These are phyloP conservation scores for Calycina herbarum DNA, from an alignment of 2,329 filamentous ascomycete genomes.

Conservation along the genomic window DNA sequence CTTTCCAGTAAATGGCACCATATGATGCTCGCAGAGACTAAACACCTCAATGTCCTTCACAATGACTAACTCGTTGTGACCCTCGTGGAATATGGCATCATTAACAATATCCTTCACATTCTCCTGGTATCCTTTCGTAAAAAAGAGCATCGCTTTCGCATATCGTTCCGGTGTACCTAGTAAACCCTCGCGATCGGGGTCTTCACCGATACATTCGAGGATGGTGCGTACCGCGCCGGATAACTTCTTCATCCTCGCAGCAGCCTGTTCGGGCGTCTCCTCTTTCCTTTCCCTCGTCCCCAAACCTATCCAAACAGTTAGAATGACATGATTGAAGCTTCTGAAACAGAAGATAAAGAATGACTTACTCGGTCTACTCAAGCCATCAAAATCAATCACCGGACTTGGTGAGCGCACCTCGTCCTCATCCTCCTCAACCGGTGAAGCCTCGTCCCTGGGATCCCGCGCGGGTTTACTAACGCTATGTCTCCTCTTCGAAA, in stretches of 20 bases:
- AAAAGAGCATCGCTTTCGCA: slow-evolving; percentile 91
- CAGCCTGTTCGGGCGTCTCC: slow-evolving; percentile 53
- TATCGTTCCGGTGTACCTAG: slow-evolving; percentile 78
- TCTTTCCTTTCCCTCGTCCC: slow-evolving; percentile 66
- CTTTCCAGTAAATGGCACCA: slow-evolving; percentile 96
- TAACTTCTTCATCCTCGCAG: slow-evolving; percentile 56
- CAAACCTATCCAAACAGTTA: slow-evolving; percentile 43
- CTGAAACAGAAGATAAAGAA: neutral
- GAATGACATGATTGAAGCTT: slow-evolving; percentile 5
- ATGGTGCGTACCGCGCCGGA: slow-evolving; percentile 63
- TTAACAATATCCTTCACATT: slow-evolving; percentile 92
- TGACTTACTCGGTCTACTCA: slow-evolving; percentile 56
- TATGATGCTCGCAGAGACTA: slow-evolving; percentile 92
- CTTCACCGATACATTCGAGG: slow-evolving; percentile 68
- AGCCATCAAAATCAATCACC: slow-evolving; percentile 61
- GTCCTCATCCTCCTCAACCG: slow-evolving; percentile 26
- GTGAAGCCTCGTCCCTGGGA: slow-evolving; percentile 51
- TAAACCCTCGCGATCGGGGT: slow-evolving; percentile 64
- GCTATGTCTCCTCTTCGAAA: slow-evolving; percentile 50
- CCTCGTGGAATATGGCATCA: slow-evolving; percentile 90
- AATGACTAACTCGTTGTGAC: slow-evolving; percentile 95
- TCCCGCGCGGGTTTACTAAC: slow-evolving; percentile 63
- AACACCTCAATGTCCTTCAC: slow-evolving; percentile 97
- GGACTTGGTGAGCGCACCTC: slow-evolving; percentile 52
- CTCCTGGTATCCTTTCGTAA: slow-evolving; percentile 96